Percentiles rank a stretch among this genome's conserved stretches.
Evolutionary conservation across 106 monocot species (phyloP).

Genomic region (Narthecium ossifragum): DNA sequence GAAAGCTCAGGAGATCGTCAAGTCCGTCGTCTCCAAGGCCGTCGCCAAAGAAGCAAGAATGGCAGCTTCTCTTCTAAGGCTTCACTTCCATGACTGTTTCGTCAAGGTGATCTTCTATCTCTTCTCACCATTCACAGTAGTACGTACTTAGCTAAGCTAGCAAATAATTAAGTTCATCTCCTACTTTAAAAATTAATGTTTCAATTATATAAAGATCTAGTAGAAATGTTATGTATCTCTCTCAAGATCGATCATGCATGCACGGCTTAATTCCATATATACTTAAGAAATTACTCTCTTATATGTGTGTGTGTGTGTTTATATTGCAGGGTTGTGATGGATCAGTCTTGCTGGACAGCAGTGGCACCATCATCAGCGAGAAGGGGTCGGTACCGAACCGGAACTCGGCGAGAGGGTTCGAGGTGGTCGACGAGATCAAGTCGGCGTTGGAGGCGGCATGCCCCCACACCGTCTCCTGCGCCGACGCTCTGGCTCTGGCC

Average conservation of each 20-base stretch:
- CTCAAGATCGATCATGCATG: too few relatives aligned
- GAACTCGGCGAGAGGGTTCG: conserved; percentile 45
- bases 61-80: conserved; percentile 56
- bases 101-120: conserved; percentile 40
- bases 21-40: conserved; percentile 38
- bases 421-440: conserved; percentile 51
- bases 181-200: too few relatives aligned
- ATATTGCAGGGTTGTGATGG: conserved; percentile 39
- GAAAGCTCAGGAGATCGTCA: conserved; percentile 41
- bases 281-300: too few relatives aligned
- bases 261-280: too few relatives aligned
- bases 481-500: conserved; percentile 22
- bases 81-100: conserved; percentile 73
- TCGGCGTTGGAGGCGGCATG: conserved; percentile 37
- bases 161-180: too few relatives aligned
- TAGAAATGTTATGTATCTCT: too few relatives aligned
- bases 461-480: conserved; percentile 28
- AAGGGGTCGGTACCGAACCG: conserved; percentile 46
- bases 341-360: conserved; percentile 43
- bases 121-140: not conserved
- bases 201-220: too few relatives aligned
- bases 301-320: not conserved
- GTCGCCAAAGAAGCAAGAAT: conserved; percentile 50
- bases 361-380: conserved; percentile 37
- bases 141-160: too few relatives aligned